These are phyloP conservation scores for Clavispora phyllophila DNA, from an alignment of 805 yeast species.

Conservation along the genomic window DNA sequence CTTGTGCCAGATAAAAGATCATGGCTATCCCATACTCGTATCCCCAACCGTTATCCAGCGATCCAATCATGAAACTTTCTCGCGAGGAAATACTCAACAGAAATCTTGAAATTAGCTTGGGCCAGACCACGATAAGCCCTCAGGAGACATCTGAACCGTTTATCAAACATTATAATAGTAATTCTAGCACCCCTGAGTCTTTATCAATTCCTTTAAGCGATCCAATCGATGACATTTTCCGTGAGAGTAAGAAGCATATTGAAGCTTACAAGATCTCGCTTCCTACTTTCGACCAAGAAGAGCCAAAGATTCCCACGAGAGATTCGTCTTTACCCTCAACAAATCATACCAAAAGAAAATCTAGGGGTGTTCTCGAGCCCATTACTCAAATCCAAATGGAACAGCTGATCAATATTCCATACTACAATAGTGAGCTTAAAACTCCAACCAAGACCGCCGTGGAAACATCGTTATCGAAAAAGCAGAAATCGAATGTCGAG, in stretches of 20 bases:
- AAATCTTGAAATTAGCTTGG: constrained; percentile 3
- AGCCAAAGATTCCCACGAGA: neutral
- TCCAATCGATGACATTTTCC: constrained; percentile 20
- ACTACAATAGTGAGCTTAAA: neutral
- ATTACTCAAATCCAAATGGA: neutral
- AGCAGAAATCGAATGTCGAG: neutral
- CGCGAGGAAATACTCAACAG: neutral
- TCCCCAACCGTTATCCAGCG: neutral
- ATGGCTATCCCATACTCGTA: neutral
- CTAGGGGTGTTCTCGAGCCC: neutral
- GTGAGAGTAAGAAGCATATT: constrained; percentile 13
- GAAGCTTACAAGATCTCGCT: constrained; percentile 12
- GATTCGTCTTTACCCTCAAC: neutral
- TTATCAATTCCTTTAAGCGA: constrained; percentile 8
- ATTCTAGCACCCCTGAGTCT: constrained; percentile 5
- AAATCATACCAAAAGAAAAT: neutral
- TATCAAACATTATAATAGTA: constrained; percentile 6
- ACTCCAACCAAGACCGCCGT: neutral
- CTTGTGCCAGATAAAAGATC: neutral
- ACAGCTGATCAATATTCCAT: neutral
- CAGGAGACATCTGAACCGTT: constrained; percentile 7
- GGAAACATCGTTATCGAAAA: neutral
- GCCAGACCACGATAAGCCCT: neutral
- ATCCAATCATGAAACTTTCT: neutral
- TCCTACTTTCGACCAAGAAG: constrained; percentile 10